phyloP scores from a whole-genome alignment of 2,329 filamentous ascomycete species.

The Clarireedia hainanense region DNA sequence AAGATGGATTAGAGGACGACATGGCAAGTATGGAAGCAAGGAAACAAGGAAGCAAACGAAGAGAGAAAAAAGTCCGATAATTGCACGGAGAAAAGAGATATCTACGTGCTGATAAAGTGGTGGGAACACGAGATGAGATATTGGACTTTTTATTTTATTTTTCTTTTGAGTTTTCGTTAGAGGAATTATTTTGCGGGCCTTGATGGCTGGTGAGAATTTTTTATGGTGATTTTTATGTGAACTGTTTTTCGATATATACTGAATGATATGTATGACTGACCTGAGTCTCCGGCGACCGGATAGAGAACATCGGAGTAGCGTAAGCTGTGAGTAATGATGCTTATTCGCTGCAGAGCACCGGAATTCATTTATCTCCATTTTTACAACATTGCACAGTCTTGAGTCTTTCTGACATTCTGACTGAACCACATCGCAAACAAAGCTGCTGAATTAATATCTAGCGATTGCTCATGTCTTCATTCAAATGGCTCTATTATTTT shows the following conservation, averaged over 20 bases:
- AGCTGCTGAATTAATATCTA: not conserved
- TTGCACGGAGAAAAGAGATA: not conserved
- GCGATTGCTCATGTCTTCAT: not conserved
- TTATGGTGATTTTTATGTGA: too few species aligned
- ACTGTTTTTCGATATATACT: not conserved
- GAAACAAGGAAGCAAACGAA: not conserved
- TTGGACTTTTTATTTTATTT: not conserved
- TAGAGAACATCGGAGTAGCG: too few species aligned
- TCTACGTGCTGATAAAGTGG: not conserved
- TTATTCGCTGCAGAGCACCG: too few species aligned
- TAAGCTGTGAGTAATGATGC: too few species aligned
- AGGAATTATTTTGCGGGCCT: not conserved
- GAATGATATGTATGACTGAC: constrained; percentile 1
- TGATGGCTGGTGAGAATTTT: too few species aligned
- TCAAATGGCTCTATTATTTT: not conserved
- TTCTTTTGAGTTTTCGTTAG: not conserved
- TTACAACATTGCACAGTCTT: too few species aligned
- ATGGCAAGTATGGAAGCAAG: constrained; percentile 12
- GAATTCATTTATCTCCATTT: too few species aligned
- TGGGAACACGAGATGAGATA: not conserved
- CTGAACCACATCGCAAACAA: not conserved
- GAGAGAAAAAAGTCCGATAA: not conserved
- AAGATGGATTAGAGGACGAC: too few species aligned
- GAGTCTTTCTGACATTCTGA: too few species aligned
- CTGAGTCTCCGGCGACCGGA: too few species aligned